Percentiles rank a stretch among this genome's conserved stretches.
Conservation (phyloP, 108 stramenopile species). For the Mayamaea pseudoterrestris region DNA sequence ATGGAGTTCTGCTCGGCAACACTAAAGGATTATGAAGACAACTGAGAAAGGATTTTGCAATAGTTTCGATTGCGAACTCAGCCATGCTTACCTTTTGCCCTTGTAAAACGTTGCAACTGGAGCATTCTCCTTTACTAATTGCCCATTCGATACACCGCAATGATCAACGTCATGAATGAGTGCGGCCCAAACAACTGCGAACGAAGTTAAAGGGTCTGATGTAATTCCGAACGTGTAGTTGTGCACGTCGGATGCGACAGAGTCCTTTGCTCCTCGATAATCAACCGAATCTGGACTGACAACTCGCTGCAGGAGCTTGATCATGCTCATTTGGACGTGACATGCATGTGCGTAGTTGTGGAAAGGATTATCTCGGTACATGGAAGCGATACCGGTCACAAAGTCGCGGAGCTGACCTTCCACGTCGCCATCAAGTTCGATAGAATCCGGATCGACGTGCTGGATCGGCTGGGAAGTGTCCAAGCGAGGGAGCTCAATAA, state of each 20-base stretch:
- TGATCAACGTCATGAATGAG: conserved; percentile 56
- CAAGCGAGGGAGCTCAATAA: conserved; percentile 14
- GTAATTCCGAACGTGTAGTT: conserved; percentile 42
- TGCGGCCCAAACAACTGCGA: conserved; percentile 46
- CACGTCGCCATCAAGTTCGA: conserved; percentile 3
- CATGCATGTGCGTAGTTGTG: conserved; percentile 40
- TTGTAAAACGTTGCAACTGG: conserved; percentile 25
- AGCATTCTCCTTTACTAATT: conserved; percentile 17
- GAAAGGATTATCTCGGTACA: conserved; percentile 11
- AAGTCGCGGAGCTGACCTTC: conserved; percentile 2
- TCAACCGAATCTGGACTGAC: not conserved
- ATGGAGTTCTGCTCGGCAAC: conserved; percentile 11
- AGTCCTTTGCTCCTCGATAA: not conserved
- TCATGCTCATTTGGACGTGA: conserved; percentile 31
- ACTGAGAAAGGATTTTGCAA: too few species aligned
- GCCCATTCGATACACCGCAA: conserved; percentile 22
- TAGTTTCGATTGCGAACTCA: too few species aligned
- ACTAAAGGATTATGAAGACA: too few species aligned
- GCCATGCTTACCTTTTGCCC: too few species aligned
- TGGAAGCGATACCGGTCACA: conserved; percentile 5
- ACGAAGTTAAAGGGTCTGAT: conserved; percentile 38
- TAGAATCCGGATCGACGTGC: conserved; percentile 1
- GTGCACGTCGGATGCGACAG: conserved; percentile 13
- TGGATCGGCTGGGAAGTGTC: not conserved
- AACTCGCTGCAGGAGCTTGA: conserved; percentile 16